Evolutionary conservation across 495 filamentous ascomycete genomes (phyloP), one percentile per base, ranked within the genome.

Genomic region (Clohesyomyces aquaticus): DNA sequence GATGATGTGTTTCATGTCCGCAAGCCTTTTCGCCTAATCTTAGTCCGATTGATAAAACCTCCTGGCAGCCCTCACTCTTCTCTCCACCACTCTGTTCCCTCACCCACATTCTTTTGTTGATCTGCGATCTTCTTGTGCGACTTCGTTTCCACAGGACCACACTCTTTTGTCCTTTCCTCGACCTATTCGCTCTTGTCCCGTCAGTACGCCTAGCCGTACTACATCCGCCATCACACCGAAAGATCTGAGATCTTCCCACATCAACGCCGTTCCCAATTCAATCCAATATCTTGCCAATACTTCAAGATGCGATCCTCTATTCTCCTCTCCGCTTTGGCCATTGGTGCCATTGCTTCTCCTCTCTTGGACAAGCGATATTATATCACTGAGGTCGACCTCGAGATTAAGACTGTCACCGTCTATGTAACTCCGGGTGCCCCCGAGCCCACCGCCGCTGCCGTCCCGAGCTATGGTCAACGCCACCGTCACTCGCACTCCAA

Each of bases 251-350:
- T 73, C 71, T 59, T 60, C 23, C n/a, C 41, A 42, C 49, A 51
- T 14, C 59, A 54, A 48, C 50, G 38, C 49, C 23, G 12, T 38
- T 35, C 69, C 22, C 18, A 58, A 29, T 23, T 27, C 53, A 67
- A 10, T n/a, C 27, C 26, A 41, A n/a, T 16, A 56, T 21, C 58
- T 49, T 18, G 41, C 43, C 38, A 19, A 50, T 25, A 16, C 42
- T 49, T 51, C 77, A 84, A 82, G 35, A 94, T 95, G 91, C 89
- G 84, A 75, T 85, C 80, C 57, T 86, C 88, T 29, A 71, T 85
- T 56, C 54, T 89, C 55, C 63, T 90, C 67, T 80, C 82, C 46
- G 76, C 88, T 71, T 80, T 83, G 73, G 88, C 85, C 51, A 76
- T 83, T 62, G 77, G 88, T 75, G 83, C 81, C 52, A 67, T 84